Percentiles rank a stretch among this genome's conserved stretches.
These are phyloP conservation scores for Calonectria multiphialidica DNA, from an alignment of 2,329 filamentous ascomycete genomes.

Conservation along the genomic window DNA sequence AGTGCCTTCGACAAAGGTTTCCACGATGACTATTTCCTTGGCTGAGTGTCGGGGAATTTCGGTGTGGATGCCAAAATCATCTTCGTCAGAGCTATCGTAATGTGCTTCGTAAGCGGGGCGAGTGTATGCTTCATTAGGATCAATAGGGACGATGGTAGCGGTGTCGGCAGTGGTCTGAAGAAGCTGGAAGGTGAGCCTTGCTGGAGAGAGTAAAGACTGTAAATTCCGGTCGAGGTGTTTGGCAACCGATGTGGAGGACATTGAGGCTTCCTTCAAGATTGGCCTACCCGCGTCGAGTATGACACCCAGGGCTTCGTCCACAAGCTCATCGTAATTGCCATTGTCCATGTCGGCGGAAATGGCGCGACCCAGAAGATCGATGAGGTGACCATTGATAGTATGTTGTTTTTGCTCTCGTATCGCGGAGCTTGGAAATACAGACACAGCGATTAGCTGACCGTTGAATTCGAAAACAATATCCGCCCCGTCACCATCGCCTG, in stretches of 20 bases:
- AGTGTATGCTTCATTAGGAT: background rate
- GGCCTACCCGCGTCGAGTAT: background rate
- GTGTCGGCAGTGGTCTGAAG: background rate
- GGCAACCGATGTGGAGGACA: background rate
- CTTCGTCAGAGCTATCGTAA: background rate
- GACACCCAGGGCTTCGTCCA: background rate
- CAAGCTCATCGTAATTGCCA: background rate
- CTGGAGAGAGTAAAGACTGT: background rate
- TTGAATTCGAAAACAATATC: slow-evolving; percentile 17
- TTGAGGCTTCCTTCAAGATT: slow-evolving; percentile 10
- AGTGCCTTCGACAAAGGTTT: background rate
- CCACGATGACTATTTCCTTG: background rate
- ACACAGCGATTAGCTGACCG: slow-evolving; percentile 1
- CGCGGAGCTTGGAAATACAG: slow-evolving; percentile 4
- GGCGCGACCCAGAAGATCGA: slow-evolving; percentile 1
- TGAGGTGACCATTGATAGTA: background rate
- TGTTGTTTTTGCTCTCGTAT: background rate
- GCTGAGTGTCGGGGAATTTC: background rate
- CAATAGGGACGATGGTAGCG: background rate
- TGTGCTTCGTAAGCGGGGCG: background rate
- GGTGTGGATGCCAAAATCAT: background rate
- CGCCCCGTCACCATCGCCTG: background rate
- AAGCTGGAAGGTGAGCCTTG: background rate
- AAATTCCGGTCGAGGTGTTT: background rate
- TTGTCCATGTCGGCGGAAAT: background rate